Percentiles rank a stretch among this genome's conserved stretches.
Conservation (phyloP, 345 rosid species). For the Stellera chamaejasme region DNA sequence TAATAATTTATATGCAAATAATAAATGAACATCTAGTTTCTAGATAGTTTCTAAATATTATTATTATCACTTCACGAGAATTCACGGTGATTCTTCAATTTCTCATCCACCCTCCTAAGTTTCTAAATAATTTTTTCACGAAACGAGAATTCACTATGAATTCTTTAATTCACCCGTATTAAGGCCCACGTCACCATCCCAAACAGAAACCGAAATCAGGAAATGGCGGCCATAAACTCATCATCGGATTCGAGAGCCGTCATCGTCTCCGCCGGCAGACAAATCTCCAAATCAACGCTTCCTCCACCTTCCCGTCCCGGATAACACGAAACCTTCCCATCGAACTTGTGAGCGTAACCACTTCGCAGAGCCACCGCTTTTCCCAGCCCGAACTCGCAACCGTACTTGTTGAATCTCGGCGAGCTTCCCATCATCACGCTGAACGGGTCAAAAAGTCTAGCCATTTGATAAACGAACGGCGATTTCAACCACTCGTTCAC, state of each 20-base stretch:
- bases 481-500: slow-evolving; percentile 40
- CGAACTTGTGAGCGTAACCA: slow-evolving; percentile 65
- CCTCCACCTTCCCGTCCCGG: slow-evolving; percentile 66
- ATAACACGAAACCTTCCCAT: slow-evolving; percentile 52
- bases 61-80: too few relatives aligned
- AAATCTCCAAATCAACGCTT: slow-evolving; percentile 63
- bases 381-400: slow-evolving; percentile 71
- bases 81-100: too few relatives aligned
- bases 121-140: too few relatives aligned
- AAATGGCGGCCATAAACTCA: slow-evolving; percentile 37
- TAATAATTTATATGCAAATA: too few relatives aligned
- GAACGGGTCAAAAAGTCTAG: slow-evolving; percentile 33
- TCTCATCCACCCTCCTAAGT: too few relatives aligned
- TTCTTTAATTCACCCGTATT: too few relatives aligned
- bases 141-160: too few relatives aligned
- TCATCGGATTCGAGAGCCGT: slow-evolving; percentile 44
- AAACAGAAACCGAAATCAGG: background rate
- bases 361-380: slow-evolving; percentile 65
- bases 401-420: slow-evolving; percentile 71
- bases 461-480: slow-evolving; percentile 35
- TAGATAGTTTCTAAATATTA: too few relatives aligned
- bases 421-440: slow-evolving; percentile 81
- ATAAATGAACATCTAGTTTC: too few relatives aligned
- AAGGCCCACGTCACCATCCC: too few relatives aligned
- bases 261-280: slow-evolving; percentile 54